These are phyloP conservation scores for Penicillium psychrofluorescens DNA, from an alignment of 495 filamentous ascomycete genomes.

Conservation along the genomic window DNA sequence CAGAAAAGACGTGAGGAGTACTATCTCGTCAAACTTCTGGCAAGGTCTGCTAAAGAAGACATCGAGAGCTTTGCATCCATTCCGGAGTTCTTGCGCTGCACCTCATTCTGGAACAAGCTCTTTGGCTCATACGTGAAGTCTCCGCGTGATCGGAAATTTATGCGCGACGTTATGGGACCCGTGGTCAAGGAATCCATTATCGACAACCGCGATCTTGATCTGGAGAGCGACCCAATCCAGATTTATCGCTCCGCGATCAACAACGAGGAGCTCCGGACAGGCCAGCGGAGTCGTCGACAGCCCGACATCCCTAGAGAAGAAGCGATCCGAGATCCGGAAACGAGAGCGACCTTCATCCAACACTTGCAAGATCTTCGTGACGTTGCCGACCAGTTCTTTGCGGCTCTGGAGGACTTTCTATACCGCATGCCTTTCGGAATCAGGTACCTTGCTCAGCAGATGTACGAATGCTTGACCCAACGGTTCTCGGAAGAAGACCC, in stretches of 20 bases:
- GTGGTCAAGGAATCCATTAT: constrained; percentile 83
- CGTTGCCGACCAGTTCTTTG: constrained; percentile 83
- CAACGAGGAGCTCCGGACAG: constrained; percentile 92
- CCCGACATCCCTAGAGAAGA: constrained; percentile 82
- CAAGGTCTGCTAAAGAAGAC: constrained; percentile 77
- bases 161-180: constrained; percentile 75
- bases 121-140: constrained; percentile 84
- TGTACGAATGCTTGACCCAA: constrained; percentile 66
- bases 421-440: constrained; percentile 90
- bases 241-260: constrained; percentile 94
- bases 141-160: constrained; percentile 84
- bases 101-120: constrained; percentile 88
- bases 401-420: constrained; percentile 70
- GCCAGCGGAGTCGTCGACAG: constrained; percentile 67
- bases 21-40: constrained; percentile 85
- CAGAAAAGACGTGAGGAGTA: constrained; percentile 97
- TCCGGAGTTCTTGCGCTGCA: constrained; percentile 81
- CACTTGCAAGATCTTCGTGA: constrained; percentile 90
- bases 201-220: constrained; percentile 80
- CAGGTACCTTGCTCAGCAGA: constrained; percentile 81
- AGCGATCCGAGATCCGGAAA: constrained; percentile 89
- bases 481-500: constrained; percentile 76
- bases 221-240: constrained; percentile 96
- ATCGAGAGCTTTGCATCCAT: constrained; percentile 66
- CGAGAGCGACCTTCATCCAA: constrained; percentile 82